Percentiles rank a stretch among this genome's conserved stretches.
These are phyloP conservation scores for Blastobotrys attinorum DNA, from an alignment of 805 yeast genomes.

Conservation along the genomic window DNA sequence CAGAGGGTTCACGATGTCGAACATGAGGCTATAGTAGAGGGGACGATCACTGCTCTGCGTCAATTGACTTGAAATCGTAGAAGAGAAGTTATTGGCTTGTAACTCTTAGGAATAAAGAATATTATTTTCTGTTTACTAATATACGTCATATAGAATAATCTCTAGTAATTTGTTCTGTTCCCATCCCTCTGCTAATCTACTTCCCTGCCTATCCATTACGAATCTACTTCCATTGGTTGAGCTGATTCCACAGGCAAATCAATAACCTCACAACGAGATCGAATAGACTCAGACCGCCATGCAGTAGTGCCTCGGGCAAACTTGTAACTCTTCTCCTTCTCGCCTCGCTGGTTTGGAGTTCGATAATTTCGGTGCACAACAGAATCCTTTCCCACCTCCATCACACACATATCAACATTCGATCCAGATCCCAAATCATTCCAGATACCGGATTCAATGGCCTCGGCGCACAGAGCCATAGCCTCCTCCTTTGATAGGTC, in stretches of 20 bases:
- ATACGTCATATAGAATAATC: background rate
- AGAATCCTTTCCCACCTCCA: conserved; percentile 80
- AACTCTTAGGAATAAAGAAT: no score
- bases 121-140: background rate
- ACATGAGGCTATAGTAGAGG: conserved; percentile 91
- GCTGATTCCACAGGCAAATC: conserved; percentile 36
- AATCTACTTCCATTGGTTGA: conserved; percentile 46
- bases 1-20: conserved; percentile 74
- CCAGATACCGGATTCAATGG: conserved; percentile 97
- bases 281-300: conserved; percentile 58
- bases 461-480: conserved; percentile 81
- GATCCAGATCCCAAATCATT: conserved; percentile 98
- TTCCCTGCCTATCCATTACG: conserved; percentile 4
- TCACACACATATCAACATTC: conserved; percentile 93
- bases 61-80: background rate
- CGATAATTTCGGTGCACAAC: conserved; percentile 75
- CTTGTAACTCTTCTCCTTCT: conserved; percentile 74
- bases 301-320: conserved; percentile 94
- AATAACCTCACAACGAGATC: conserved; percentile 58
- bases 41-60: conserved; percentile 56
- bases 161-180: background rate
- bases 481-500: conserved; percentile 82
- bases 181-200: no score
- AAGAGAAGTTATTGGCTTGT: background rate
- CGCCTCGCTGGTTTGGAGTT: conserved; percentile 82